Evolutionary conservation across 768 basidiomycete genomes (phyloP).

Genomic region (Hysterangium stoloniferum): DNA sequence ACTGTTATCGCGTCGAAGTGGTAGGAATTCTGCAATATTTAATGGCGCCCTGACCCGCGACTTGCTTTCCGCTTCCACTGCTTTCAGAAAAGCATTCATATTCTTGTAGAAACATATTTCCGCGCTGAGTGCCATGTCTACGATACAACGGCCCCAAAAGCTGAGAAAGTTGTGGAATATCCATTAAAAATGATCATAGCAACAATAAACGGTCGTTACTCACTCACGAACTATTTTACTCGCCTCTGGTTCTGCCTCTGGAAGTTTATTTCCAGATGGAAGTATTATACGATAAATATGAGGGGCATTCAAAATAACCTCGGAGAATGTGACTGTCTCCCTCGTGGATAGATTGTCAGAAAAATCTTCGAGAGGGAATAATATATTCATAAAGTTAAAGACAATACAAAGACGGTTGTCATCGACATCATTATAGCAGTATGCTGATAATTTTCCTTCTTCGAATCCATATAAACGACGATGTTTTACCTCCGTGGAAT

Average conservation of each 20-base stretch:
- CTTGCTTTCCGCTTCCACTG: conserved; percentile 37
- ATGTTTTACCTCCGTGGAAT: conserved; percentile 25
- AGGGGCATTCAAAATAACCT: conserved; percentile 21
- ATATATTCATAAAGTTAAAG: conserved; percentile 54
- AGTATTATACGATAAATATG: conserved; percentile 17
- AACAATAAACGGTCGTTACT: conserved; percentile 13
- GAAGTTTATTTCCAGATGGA: conserved; percentile 16
- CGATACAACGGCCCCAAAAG: conserved; percentile 31
- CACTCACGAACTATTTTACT: conserved; percentile 29
- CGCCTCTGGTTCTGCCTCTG: conserved; percentile 22
- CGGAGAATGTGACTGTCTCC: conserved; percentile 16
- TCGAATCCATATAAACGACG: conserved; percentile 44
- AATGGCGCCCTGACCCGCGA: conserved; percentile 33
- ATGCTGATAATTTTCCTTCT: conserved; percentile 59
- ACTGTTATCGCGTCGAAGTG: conserved; percentile 20
- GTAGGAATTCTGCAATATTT: conserved; percentile 45
- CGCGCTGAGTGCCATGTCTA: conserved; percentile 32
- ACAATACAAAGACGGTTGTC: conserved; percentile 53
- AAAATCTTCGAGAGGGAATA: conserved; percentile 37
- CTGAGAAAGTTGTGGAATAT: conserved; percentile 16
- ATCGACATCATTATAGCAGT: conserved; percentile 51
- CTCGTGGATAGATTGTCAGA: conserved; percentile 23
- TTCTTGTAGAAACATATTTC: conserved; percentile 32
- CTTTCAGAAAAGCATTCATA: conserved; percentile 34
- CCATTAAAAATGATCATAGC: background rate